Conservation (phyloP, 129 eudicot genomes). For the Saposhnikovia divaricata region DNA sequence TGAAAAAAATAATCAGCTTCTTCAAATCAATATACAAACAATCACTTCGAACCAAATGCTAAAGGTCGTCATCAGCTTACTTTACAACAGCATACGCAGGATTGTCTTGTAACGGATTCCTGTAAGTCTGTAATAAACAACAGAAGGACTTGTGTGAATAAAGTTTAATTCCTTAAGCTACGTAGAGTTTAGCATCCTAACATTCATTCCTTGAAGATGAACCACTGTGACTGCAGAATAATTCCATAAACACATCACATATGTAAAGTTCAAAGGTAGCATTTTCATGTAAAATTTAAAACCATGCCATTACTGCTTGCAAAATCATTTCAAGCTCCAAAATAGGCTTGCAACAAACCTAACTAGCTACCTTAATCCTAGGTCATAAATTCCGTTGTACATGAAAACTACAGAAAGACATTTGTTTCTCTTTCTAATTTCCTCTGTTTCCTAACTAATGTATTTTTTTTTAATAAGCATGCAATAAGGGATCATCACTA, state of each 20-base stretch:
- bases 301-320: too few species aligned
- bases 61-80: conserved; percentile 26
- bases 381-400: not conserved
- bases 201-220: not conserved
- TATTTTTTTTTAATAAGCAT: not conserved
- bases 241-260: not conserved
- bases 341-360: not conserved
- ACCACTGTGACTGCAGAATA: not conserved
- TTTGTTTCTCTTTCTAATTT: not conserved
- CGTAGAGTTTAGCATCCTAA: not conserved
- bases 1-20: conserved; percentile 10
- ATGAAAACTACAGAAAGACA: not conserved
- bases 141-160: too few species aligned
- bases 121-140: conserved; percentile 46
- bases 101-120: conserved; percentile 81
- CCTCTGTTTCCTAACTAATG: not conserved
- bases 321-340: too few species aligned
- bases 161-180: not conserved
- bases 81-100: conserved; percentile 84
- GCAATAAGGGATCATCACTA: not conserved
- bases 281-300: not conserved
- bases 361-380: not conserved
- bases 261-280: not conserved
- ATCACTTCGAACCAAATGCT: not conserved
- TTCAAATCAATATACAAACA: not conserved